These are phyloP conservation scores for Fusarium denticulatum DNA, from an alignment of 2,329 filamentous ascomycete species.

Conservation along the genomic window DNA sequence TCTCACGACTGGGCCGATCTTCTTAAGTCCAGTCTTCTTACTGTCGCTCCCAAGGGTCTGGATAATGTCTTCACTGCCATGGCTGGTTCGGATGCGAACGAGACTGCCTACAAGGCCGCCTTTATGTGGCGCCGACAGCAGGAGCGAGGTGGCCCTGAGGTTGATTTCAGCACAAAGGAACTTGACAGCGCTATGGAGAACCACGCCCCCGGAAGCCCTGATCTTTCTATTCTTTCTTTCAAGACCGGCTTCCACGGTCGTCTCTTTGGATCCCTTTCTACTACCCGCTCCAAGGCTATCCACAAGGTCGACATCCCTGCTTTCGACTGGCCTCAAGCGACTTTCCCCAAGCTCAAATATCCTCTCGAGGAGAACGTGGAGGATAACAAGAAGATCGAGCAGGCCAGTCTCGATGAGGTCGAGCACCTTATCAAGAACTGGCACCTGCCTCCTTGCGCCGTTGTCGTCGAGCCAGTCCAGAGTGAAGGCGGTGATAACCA, in stretches of 20 bases:
- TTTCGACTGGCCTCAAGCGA: constrained; percentile 93
- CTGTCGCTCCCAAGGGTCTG: constrained; percentile 82
- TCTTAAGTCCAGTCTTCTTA: constrained; percentile 81
- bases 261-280: constrained; percentile 86
- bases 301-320: constrained; percentile 95
- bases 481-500: constrained; percentile 96
- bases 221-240: constrained; percentile 88
- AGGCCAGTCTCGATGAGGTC: constrained; percentile 82
- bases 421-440: constrained; percentile 83
- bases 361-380: constrained; percentile 81
- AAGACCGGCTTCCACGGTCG: constrained; percentile 90
- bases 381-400: constrained; percentile 85
- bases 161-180: constrained; percentile 84
- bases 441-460: constrained; percentile 81
- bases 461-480: constrained; percentile 90
- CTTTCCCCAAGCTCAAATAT: constrained; percentile 87
- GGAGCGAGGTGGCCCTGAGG: constrained; percentile 79
- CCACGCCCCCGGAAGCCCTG: constrained; percentile 77
- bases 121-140: constrained; percentile 91
- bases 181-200: constrained; percentile 82
- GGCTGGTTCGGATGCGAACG: constrained; percentile 91
- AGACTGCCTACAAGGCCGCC: constrained; percentile 93
- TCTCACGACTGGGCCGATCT: constrained; percentile 84
- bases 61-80: constrained; percentile 92
- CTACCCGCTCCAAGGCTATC: constrained; percentile 90